Evolutionary conservation across 2,329 filamentous ascomycete species (phyloP).

Genomic region (Calonectria naviculata): DNA sequence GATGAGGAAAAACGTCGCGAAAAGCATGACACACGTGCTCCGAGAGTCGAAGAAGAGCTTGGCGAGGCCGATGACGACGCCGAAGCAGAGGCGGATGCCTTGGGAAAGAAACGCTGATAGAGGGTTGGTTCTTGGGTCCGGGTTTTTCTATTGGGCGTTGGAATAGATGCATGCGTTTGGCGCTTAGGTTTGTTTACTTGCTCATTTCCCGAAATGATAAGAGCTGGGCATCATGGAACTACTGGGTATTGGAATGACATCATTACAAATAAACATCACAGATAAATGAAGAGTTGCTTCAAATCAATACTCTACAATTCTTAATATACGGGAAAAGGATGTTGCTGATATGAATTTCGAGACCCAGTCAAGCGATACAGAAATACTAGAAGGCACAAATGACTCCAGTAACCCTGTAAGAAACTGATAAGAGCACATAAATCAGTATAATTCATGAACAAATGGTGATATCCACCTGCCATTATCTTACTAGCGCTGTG

Average conservation of each 20-base stretch:
- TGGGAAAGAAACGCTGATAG: slow-evolving; percentile 51
- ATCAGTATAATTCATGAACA: no score
- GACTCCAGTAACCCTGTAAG: no score
- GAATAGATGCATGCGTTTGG: neutral
- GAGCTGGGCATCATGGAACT: neutral
- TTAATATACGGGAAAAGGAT: neutral
- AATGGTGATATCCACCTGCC: no score
- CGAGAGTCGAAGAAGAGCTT: slow-evolving; percentile 60
- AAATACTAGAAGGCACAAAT: no score
- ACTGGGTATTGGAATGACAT: neutral
- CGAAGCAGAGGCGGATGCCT: slow-evolving; percentile 53
- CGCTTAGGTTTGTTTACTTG: neutral
- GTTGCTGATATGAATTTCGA: neutral
- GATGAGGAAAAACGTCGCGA: slow-evolving; percentile 54
- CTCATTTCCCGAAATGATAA: neutral
- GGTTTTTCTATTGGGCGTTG: slow-evolving; percentile 10
- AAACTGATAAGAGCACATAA: no score
- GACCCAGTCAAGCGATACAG: neutral
- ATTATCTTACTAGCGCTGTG: no score
- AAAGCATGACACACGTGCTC: slow-evolving; percentile 41
- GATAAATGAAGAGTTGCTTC: no score
- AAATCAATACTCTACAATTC: neutral
- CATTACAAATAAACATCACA: neutral
- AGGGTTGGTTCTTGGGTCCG: neutral
- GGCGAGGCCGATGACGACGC: slow-evolving; percentile 64